Evolutionary conservation across 2,329 filamentous ascomycete genomes (phyloP), one percentile per base, ranked within the genome.

Genomic region (Colletotrichum higginsianum): DNA sequence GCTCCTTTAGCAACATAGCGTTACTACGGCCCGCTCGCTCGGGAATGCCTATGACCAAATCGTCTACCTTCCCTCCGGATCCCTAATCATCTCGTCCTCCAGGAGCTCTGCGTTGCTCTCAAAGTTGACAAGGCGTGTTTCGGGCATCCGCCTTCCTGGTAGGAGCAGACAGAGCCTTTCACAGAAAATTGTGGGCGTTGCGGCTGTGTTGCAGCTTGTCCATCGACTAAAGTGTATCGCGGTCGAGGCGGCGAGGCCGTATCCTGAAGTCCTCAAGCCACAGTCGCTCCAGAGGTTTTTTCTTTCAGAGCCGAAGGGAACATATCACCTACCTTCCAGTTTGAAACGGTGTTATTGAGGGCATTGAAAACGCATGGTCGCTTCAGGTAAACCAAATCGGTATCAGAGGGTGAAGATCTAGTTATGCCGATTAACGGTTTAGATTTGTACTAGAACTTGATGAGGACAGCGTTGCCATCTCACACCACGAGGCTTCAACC

Each of bases 11-110:
- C 0, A 81, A 2, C 1, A 52, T 21, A 0, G 42, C 42, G 13
- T 70, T 56, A 15, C 49, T 55, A 1, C 67, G 76, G 8, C 82
- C 75, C 50, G 82, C 67, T 49, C 76, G 74, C 55, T 80, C 79
- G 11, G 81, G 76, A 79, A 88, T 85, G 21, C 78, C 74, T 56
- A 78, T 78, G 6, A 85, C 76, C 47, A 86, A 76, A 3, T 74
- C 78, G 57, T 80, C 82, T 87, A 88, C 88, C 74, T 88, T 86
- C 80, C 82, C 50, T 80, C 77, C 0, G 84, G 80, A 74, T 86
- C 85, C 86, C 86, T 88, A 0, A 87, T 84, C 66, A 86, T 84
- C 71, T 87, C 85, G 66, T 85, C 82, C 18, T 84, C 82, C 12
- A 82, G 82, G 13, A 58, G 42, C 6, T 61, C 52, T 9, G 60